Conservation (phyloP, 2,329 filamentous ascomycete species). For the Microdochium nivale region DNA sequence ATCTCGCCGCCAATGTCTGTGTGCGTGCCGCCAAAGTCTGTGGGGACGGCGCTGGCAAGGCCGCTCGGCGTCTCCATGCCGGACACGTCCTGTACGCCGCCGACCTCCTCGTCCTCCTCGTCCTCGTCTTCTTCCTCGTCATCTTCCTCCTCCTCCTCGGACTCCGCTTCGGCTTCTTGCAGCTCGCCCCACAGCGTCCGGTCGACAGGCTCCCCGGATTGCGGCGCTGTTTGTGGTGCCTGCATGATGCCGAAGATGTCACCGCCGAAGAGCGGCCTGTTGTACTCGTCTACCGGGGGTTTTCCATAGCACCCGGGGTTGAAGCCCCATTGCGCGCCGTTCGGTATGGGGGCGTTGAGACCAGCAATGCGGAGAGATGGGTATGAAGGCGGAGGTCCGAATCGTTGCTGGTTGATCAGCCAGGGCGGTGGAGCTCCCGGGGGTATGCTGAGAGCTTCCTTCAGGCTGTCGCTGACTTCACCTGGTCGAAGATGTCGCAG, state of each 20-base stretch:
- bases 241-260: constrained; percentile 79
- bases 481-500: constrained; percentile 83
- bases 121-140: constrained; percentile 62
- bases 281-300: constrained; percentile 88
- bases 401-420: constrained; percentile 94
- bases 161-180: constrained; percentile 54
- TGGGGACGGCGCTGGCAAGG: constrained; percentile 69
- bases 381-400: constrained; percentile 89
- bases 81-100: constrained; percentile 64
- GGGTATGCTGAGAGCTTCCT: constrained; percentile 88
- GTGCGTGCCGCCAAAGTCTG: constrained; percentile 64
- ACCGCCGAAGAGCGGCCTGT: constrained; percentile 83
- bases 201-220: constrained; percentile 70
- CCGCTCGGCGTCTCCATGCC: constrained; percentile 77
- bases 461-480: constrained; percentile 80
- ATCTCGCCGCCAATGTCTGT: constrained; percentile 75
- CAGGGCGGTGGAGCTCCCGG: constrained; percentile 90
- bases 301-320: constrained; percentile 94
- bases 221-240: constrained; percentile 26
- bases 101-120: constrained; percentile 51
- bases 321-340: constrained; percentile 89
- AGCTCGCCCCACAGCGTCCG: constrained; percentile 88
- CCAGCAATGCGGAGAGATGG: constrained; percentile 92
- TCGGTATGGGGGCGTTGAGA: constrained; percentile 84
- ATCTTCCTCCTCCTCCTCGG: constrained; percentile 60